Percentiles rank a stretch among this genome's conserved stretches.
phyloP scores from a whole-genome alignment of 2,329 filamentous ascomycete genomes.

The Neophaeococcomyces aloes region DNA sequence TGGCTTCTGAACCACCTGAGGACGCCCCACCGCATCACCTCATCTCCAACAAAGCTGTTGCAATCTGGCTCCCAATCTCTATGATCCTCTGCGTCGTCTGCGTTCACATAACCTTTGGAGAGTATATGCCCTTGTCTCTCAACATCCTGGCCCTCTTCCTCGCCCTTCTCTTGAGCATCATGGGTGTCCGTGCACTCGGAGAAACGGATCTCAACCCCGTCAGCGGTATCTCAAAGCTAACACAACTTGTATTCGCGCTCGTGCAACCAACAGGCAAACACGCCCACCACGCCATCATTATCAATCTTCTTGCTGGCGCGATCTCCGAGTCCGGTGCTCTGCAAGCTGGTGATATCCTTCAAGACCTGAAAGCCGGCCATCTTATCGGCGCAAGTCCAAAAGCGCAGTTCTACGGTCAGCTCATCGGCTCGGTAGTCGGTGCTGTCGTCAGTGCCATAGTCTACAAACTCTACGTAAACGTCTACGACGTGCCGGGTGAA shows the following conservation, averaged over 20 bases:
- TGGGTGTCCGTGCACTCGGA: slow-evolving; percentile 55
- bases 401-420: slow-evolving; percentile 92
- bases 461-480: slow-evolving; percentile 80
- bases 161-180: slow-evolving; percentile 58
- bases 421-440: slow-evolving; percentile 78
- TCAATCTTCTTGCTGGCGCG: slow-evolving; percentile 88
- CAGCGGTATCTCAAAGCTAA: slow-evolving; percentile 90
- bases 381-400: slow-evolving; percentile 82
- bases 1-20: slow-evolving; percentile 42
- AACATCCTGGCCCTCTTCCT: slow-evolving; percentile 72
- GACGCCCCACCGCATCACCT: slow-evolving; percentile 80
- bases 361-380: slow-evolving; percentile 94
- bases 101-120: slow-evolving; percentile 73
- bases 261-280: slow-evolving; percentile 71
- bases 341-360: slow-evolving; percentile 92
- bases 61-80: slow-evolving; percentile 65
- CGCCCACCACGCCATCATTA: slow-evolving; percentile 78
- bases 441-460: slow-evolving; percentile 77
- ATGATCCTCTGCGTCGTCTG: slow-evolving; percentile 69
- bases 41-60: slow-evolving; percentile 60
- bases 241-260: slow-evolving; percentile 87
- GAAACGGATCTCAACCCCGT: slow-evolving; percentile 95
- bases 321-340: slow-evolving; percentile 76
- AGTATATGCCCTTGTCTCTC: slow-evolving; percentile 66
- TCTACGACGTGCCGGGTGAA: slow-evolving; percentile 79